These are phyloP conservation scores for Solanum commersonii DNA, from an alignment of 257 asterid genomes.

Conservation along the genomic window DNA sequence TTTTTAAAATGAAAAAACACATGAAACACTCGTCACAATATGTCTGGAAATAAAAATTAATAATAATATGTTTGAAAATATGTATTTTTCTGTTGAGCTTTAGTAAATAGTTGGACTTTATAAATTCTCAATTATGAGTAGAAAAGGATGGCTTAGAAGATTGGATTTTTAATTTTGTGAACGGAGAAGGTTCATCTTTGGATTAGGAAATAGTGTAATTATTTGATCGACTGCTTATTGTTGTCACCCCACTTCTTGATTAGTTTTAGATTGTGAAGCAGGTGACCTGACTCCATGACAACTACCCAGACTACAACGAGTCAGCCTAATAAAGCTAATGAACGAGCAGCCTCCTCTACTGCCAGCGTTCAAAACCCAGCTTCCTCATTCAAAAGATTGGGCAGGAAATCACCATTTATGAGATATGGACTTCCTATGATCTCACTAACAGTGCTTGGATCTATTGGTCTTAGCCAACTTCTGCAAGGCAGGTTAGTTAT, in stretches of 20 bases:
- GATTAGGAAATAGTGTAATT: not conserved
- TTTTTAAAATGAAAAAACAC: not conserved
- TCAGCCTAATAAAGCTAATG: conserved; percentile 26
- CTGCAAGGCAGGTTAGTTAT: conserved; percentile 82
- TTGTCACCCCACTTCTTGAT: not conserved
- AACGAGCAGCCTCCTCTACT: conserved; percentile 11
- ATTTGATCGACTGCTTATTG: not conserved
- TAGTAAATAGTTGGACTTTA: not conserved
- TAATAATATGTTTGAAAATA: not conserved
- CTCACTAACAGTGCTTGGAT: conserved; percentile 82
- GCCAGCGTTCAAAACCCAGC: conserved; percentile 18
- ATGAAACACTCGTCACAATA: not conserved
- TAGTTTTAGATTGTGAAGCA: conserved; percentile 3
- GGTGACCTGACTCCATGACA: conserved; percentile 16
- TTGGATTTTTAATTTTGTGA: not conserved
- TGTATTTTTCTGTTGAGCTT: not conserved
- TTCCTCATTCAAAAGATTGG: conserved; percentile 63
- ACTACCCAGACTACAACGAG: conserved; percentile 8
- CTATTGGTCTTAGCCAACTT: conserved; percentile 90
- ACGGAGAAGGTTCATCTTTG: not conserved
- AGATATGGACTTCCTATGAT: conserved; percentile 96
- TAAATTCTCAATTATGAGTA: not conserved
- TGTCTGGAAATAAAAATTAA: not conserved
- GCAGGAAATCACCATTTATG: conserved; percentile 67
- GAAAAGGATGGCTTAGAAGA: not conserved